Evolutionary conservation across 2,329 filamentous ascomycete genomes (phyloP), one percentile per base, ranked within the genome.

Genomic region (Raffaelea arxii): DNA sequence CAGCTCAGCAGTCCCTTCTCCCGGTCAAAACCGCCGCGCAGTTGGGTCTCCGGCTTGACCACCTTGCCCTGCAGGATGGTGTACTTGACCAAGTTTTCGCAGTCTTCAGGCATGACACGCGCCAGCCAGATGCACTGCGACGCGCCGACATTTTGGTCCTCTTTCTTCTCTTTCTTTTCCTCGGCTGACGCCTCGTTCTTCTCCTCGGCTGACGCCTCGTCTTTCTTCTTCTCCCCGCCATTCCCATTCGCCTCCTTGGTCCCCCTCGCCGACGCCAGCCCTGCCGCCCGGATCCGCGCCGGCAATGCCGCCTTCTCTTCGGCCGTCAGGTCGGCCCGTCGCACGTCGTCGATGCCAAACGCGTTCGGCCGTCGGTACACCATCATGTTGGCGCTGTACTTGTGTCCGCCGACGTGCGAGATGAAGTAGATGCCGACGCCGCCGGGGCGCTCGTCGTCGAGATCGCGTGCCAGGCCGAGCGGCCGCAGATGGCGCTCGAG

Each of bases 391-490:
- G 92, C 92, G 41, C 83, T 82, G 67, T 94, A 97, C 69, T 96
- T 96, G 70, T 98, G 92, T 0, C 92, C 92, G 24, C 92, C 92
- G 3, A 96, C 89, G 60, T 98, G 92, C 55, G 82, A 91, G 59
- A 97, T 94, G 61, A 96, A 97, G 67, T 95, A 95, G 53, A 98
- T 86, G 1, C 88, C 91, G 6, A 96, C 91, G 12, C 92, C 92
- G 11, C 91, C 91, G 0, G 90, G 88, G 48, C 92, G 71, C 62
- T 89, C 82, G 62, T 98, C 92, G 59, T 94, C 80, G 41, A 92
- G 67, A 60, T 97, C 91, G 25, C 92, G 81, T 63, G 84, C 90
- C 19, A 98, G 68, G 0, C 89, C 90, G 12, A 94, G 70, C 1
- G 86, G 85, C 0, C 89, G 82, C 30, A 97, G 74, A 61, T 96